Evolutionary conservation across 345 rosid genomes (phyloP).

Genomic region (Camelina sativa): DNA sequence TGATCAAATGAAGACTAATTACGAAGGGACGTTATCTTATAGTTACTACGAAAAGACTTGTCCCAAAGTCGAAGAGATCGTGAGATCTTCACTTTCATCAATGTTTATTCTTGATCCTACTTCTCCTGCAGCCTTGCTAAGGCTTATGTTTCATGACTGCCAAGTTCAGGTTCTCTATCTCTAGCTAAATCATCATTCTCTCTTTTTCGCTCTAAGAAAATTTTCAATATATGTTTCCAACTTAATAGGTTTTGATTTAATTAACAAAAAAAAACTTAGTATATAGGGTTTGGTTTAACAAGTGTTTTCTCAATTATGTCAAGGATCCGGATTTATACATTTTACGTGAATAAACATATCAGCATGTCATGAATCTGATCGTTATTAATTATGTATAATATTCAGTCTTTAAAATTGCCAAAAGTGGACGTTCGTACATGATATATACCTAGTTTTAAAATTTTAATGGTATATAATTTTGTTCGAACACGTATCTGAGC

Average conservation of each 20-base stretch:
- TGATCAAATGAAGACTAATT: slow-evolving; percentile 25
- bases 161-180: slow-evolving; percentile 54
- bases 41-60: slow-evolving; percentile 51
- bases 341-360: background rate
- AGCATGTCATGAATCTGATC: background rate
- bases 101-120: slow-evolving; percentile 49
- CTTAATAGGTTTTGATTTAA: background rate
- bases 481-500: background rate
- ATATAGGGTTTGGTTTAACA: background rate
- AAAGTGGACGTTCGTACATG: slow-evolving; percentile 4
- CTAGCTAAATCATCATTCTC: background rate
- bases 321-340: background rate
- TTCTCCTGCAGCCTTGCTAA: slow-evolving; percentile 51
- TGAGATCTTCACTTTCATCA: slow-evolving; percentile 44
- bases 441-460: background rate
- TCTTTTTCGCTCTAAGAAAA: background rate
- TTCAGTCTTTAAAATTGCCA: background rate
- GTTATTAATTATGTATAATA: background rate
- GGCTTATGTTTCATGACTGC: slow-evolving; percentile 63
- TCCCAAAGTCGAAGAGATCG: slow-evolving; percentile 50
- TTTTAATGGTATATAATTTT: background rate
- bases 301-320: slow-evolving; percentile 5
- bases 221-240: background rate
- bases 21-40: slow-evolving; percentile 41
- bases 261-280: too few relatives aligned